A percentile compares a stretch with the other conserved stretches of the same genome.
Evolutionary conservation across 179 eudicot species (phyloP).

Genomic region (Heliamphora pulchella): DNA sequence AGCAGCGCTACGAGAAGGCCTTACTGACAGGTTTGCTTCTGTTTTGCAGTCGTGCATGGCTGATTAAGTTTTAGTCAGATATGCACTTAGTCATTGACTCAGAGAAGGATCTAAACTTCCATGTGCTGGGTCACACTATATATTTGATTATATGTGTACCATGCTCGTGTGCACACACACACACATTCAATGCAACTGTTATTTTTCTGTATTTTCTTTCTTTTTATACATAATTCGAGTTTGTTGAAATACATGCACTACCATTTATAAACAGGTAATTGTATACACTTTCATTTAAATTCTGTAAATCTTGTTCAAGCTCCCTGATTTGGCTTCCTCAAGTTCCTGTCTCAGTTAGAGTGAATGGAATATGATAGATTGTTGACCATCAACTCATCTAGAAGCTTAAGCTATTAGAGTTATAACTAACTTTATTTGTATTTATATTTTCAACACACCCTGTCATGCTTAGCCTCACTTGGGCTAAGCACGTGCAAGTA

Average conservation of each 20-base stretch:
- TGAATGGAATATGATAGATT: not conserved
- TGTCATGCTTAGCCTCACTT: too few relatives aligned
- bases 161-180: not conserved
- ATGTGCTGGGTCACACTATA: not conserved
- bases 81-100: not conserved
- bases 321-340: not conserved
- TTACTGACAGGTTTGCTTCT: constrained; percentile 63
- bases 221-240: not conserved
- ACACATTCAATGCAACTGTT: not conserved
- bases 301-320: too few relatives aligned
- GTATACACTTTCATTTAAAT: not conserved
- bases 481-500: too few relatives aligned
- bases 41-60: not conserved
- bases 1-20: constrained; percentile 54
- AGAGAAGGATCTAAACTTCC: not conserved
- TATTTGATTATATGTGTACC: not conserved
- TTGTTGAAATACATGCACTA: not conserved
- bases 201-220: not conserved
- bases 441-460: too few relatives aligned
- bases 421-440: too few relatives aligned
- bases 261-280: not conserved
- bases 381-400: too few relatives aligned
- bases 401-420: too few relatives aligned
- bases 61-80: not conserved
- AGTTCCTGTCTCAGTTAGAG: not conserved